Evolutionary conservation across 2,329 filamentous ascomycete species (phyloP), one percentile per base, ranked within the genome.

Genomic region (Berkeleyomyces basicola): DNA sequence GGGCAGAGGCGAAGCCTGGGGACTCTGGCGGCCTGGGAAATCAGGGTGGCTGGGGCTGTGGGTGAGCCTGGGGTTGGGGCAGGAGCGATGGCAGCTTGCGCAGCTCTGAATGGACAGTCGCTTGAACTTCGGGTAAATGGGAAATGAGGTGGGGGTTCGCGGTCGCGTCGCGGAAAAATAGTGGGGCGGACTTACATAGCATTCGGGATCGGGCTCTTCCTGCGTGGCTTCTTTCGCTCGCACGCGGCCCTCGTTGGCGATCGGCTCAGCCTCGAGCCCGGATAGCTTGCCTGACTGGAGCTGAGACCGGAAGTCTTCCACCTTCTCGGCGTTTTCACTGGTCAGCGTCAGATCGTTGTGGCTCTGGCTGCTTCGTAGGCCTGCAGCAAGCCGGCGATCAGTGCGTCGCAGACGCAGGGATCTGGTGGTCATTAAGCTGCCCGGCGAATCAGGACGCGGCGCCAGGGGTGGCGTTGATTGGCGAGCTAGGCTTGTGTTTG

Each of bases 171-270:
- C 14, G 33, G 37, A 4, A 2, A 11, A 63, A 59, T 49, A 37
- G 53, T 16, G 53, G 51, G 39, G 46, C 33, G 11, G 14, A 63
- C 61, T 63, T 63, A 63, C 61, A 63, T 63, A 63, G 39, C 58
- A 59, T 46, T 47, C 58, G 7, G 7, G 58, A 7, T 59, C 58
- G 10, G 43, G 7, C 14, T 59, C 58, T 23, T 63, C 57, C 16
- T 58, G 39, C 39, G 46, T 10, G 43, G 61, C 9, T 23, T 85
- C 87, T 78, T 84, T 86, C 72, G 86, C 77, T 73, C 88, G 88
- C 76, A 83, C 85, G 76, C 90, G 90, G 77, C 88, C 87, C 80
- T 90, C 89, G 77, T 92, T 90, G 74, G 86, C 87, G 10, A 59
- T 39, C 40, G 61, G 44, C 11, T 42, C 43, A 5, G 61, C 33